Percentiles rank a stretch among this genome's conserved stretches.
Conservation (phyloP, 306 rosid genomes). For the Biancaea sappan region DNA sequence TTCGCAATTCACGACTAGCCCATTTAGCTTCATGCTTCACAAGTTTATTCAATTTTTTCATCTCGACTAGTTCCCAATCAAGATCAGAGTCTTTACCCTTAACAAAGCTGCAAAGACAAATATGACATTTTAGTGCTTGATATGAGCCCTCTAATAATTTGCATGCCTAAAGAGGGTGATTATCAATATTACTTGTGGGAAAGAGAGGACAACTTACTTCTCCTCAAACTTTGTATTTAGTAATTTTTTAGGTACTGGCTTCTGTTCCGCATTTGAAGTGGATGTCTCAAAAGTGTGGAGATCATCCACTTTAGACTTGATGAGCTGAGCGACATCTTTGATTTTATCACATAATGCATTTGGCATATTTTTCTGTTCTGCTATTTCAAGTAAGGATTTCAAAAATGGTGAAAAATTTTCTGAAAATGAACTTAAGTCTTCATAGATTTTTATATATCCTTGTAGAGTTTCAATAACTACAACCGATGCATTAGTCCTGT, state of each 20-base stretch:
- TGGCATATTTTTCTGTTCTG: constrained; percentile 56
- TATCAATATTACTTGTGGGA: background rate
- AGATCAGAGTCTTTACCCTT: constrained; percentile 92
- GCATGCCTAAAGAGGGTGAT: background rate
- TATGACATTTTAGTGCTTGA: constrained; percentile 29
- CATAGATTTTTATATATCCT: constrained; percentile 58
- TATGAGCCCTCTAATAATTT: background rate
- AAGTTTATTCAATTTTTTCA: constrained; percentile 65
- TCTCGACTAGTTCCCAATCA: constrained; percentile 65
- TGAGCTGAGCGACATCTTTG: constrained; percentile 57
- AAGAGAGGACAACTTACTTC: constrained; percentile 51
- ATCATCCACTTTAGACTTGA: constrained; percentile 55
- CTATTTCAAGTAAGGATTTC: constrained; percentile 51
- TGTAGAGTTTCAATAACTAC: constrained; percentile 63
- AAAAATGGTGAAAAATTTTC: constrained; percentile 75
- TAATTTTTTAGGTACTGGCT: constrained; percentile 80
- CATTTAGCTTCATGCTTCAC: constrained; percentile 75
- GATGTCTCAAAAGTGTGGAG: constrained; percentile 56
- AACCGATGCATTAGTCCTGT: constrained; percentile 71
- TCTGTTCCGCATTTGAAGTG: constrained; percentile 88
- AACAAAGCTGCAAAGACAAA: constrained; percentile 68
- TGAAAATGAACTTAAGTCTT: constrained; percentile 76
- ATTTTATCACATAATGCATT: constrained; percentile 50
- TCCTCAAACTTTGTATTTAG: constrained; percentile 84
- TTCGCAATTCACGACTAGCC: constrained; percentile 85